A percentile compares a stretch with the other conserved stretches of the same genome.
phyloP scores from a whole-genome alignment of 176 grass and related monocot species.

The Panicum miliaceum region DNA sequence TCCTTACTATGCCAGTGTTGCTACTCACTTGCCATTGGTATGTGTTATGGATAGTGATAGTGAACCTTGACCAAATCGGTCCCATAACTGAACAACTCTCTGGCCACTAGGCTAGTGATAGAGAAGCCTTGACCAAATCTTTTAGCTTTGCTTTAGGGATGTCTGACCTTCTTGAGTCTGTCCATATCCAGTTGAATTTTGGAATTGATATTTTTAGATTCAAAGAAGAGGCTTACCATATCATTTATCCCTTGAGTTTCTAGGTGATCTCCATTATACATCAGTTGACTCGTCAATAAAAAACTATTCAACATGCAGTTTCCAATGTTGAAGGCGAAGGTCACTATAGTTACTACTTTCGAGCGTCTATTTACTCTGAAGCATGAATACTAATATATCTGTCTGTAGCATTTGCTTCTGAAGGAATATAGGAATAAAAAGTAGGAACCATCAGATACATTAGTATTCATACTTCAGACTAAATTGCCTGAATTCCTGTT shows the following conservation, averaged over 20 bases:
- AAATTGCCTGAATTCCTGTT: too few species aligned
- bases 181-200: background rate
- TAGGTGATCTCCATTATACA: background rate
- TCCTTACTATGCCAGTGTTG: background rate
- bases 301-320: constrained; percentile 6
- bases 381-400: too few species aligned
- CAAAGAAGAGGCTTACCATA: background rate
- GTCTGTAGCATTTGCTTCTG: too few species aligned
- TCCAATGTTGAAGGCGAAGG: background rate
- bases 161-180: constrained; percentile 5
- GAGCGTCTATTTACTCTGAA: background rate
- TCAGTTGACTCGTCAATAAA: background rate
- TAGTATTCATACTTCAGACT: too few species aligned
- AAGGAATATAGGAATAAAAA: too few species aligned
- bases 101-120: background rate
- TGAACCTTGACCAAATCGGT: background rate
- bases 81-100: background rate
- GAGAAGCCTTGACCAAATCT: background rate
- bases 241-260: background rate
- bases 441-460: too few species aligned
- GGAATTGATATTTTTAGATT: background rate
- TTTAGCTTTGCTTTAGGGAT: constrained; percentile 12
- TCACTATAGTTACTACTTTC: background rate
- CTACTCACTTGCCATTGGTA: background rate
- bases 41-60: background rate